These are phyloP conservation scores for Cornus suecica DNA, from an alignment of 148 eudicot species.

Conservation along the genomic window DNA sequence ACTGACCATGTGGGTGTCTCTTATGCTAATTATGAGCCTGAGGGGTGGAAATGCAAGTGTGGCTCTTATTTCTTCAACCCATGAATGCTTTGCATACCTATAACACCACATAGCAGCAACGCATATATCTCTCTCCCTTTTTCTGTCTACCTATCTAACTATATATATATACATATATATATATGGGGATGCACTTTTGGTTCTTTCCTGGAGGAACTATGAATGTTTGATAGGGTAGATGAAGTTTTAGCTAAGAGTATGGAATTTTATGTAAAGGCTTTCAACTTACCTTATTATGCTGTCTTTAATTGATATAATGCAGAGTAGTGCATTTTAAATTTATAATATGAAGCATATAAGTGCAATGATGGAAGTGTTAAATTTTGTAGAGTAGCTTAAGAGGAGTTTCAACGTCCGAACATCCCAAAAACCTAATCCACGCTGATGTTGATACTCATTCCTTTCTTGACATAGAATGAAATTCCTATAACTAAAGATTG, in stretches of 20 bases:
- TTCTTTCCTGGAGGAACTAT: too few relatives aligned
- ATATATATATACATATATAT: too few relatives aligned
- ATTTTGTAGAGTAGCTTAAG: neutral
- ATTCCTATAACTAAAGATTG: too few relatives aligned
- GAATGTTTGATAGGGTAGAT: too few relatives aligned
- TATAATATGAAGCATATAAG: too few relatives aligned
- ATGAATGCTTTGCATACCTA: neutral
- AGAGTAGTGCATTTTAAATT: neutral
- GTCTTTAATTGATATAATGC: neutral
- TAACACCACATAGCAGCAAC: neutral
- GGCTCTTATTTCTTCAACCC: slow-evolving; percentile 18
- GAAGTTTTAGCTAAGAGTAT: too few relatives aligned
- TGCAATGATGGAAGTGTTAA: neutral
- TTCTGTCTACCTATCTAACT: neutral
- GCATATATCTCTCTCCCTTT: neutral
- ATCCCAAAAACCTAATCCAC: too few relatives aligned
- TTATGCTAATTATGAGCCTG: slow-evolving; percentile 18
- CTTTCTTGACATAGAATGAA: too few relatives aligned
- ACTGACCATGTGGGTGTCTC: slow-evolving; percentile 13
- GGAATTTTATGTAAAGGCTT: neutral
- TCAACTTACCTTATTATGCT: neutral
- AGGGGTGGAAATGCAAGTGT: slow-evolving; percentile 25
- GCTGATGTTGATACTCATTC: too few relatives aligned
- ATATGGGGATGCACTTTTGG: neutral
- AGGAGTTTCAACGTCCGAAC: neutral